Percentiles rank a stretch among this genome's conserved stretches.
These are phyloP conservation scores for Fusarium camptoceras DNA, from an alignment of 2,329 filamentous ascomycete genomes.

Conservation along the genomic window DNA sequence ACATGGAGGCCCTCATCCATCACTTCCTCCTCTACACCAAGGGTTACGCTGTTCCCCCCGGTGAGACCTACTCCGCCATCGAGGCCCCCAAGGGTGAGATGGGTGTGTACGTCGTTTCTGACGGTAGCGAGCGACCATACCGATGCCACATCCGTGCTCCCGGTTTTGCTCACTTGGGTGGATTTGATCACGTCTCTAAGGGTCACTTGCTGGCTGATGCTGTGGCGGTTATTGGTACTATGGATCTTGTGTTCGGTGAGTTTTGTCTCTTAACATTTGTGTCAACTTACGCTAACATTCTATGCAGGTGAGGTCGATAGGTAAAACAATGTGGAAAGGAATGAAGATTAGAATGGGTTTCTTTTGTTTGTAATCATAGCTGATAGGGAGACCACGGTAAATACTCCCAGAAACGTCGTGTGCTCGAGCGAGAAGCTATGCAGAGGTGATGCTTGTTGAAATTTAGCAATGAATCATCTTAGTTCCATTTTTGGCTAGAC, in stretches of 20 bases:
- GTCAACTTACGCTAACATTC: constrained; percentile 52
- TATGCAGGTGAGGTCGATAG: constrained; percentile 70
- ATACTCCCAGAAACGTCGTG: constrained; percentile 52
- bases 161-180: constrained; percentile 93
- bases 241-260: constrained; percentile 90
- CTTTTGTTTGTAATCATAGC: constrained; percentile 57
- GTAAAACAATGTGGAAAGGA: constrained; percentile 54
- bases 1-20: constrained; percentile 99
- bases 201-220: constrained; percentile 96
- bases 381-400: constrained; percentile 53
- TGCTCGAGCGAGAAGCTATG: constrained; percentile 46
- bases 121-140: constrained; percentile 96
- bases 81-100: constrained; percentile 99
- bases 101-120: constrained; percentile 96
- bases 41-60: constrained; percentile 95
- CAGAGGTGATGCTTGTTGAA: constrained; percentile 41
- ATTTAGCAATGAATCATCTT: constrained; percentile 44
- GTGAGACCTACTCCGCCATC: constrained; percentile 97
- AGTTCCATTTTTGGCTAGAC: constrained; percentile 29
- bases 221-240: constrained; percentile 92
- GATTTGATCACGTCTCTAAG: constrained; percentile 92
- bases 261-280: constrained; percentile 18
- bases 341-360: constrained; percentile 50
- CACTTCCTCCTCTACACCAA: constrained; percentile 99
- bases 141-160: constrained; percentile 97